Evolutionary conservation across 345 rosid species (phyloP).

Genomic region (Corymbia maculata): DNA sequence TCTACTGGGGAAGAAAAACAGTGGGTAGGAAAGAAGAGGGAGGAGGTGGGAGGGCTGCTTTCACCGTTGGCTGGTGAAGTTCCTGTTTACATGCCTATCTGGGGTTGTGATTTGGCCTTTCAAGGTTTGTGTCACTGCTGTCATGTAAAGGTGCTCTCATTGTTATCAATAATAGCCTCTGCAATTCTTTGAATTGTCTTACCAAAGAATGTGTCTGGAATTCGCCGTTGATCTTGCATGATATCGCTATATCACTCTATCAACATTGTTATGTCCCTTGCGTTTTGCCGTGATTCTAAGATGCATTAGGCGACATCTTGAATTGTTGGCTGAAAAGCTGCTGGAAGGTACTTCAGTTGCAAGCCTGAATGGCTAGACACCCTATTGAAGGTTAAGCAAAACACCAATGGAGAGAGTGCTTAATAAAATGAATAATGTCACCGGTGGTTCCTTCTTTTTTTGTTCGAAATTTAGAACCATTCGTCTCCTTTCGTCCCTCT

Average conservation of each 20-base stretch:
- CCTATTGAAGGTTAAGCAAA: neutral
- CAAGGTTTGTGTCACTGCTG: neutral
- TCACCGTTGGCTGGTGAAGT: neutral
- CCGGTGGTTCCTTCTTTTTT: neutral
- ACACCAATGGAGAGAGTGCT: neutral
- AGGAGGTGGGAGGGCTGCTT: neutral
- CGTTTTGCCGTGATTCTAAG: neutral
- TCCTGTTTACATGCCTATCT: neutral
- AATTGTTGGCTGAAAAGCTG: neutral
- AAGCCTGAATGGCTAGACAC: neutral
- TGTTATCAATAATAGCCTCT: neutral
- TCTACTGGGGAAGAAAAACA: neutral
- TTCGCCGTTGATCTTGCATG: neutral
- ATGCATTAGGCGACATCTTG: neutral
- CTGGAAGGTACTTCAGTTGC: neutral
- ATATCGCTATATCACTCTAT: neutral
- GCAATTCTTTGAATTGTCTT: neutral
- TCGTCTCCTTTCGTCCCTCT: neutral
- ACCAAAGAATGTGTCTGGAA: neutral
- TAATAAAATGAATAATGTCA: neutral
- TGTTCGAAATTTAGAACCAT: neutral
- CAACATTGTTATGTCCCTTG: neutral
- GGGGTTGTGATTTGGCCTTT: neutral
- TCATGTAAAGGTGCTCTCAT: neutral
- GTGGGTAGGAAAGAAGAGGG: neutral